phyloP scores from a whole-genome alignment of 495 filamentous ascomycete species.

The Elasticomyces elasticus region DNA sequence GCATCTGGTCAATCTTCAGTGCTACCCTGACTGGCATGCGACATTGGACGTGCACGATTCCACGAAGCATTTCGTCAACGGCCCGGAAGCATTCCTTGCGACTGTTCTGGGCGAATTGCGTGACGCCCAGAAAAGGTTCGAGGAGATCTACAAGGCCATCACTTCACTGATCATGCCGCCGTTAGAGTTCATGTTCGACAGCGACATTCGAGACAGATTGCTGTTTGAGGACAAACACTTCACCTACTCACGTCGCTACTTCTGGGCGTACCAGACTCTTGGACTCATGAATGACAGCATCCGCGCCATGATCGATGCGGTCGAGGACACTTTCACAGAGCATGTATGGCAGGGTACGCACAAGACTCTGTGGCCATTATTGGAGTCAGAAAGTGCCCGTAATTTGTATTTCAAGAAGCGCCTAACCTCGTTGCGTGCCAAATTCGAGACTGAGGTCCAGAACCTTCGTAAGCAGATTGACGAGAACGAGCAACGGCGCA shows the following conservation, averaged over 20 bases:
- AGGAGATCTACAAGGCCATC: conserved; percentile 38
- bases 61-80: conserved; percentile 40
- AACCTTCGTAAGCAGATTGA: conserved; percentile 18
- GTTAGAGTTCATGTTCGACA: conserved; percentile 46
- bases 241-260: conserved; percentile 47
- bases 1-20: conserved; percentile 44
- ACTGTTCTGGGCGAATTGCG: conserved; percentile 41
- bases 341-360: conserved; percentile 43
- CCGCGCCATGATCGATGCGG: conserved; percentile 41
- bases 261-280: conserved; percentile 48
- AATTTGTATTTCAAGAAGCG: conserved; percentile 21
- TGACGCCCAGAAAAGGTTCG: conserved; percentile 43
- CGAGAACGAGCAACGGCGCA: conserved; percentile 24
- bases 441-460: conserved; percentile 25
- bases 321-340: conserved; percentile 40
- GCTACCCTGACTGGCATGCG: conserved; percentile 43
- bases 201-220: conserved; percentile 39
- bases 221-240: conserved; percentile 48
- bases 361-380: conserved; percentile 36
- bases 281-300: conserved; percentile 48
- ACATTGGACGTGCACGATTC: conserved; percentile 40
- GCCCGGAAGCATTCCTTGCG: conserved; percentile 44
- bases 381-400: conserved; percentile 20
- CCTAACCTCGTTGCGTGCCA: conserved; percentile 15
- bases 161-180: conserved; percentile 41